These are phyloP conservation scores for Cudoniella acicularis DNA, from an alignment of 495 filamentous ascomycete species.

Conservation along the genomic window DNA sequence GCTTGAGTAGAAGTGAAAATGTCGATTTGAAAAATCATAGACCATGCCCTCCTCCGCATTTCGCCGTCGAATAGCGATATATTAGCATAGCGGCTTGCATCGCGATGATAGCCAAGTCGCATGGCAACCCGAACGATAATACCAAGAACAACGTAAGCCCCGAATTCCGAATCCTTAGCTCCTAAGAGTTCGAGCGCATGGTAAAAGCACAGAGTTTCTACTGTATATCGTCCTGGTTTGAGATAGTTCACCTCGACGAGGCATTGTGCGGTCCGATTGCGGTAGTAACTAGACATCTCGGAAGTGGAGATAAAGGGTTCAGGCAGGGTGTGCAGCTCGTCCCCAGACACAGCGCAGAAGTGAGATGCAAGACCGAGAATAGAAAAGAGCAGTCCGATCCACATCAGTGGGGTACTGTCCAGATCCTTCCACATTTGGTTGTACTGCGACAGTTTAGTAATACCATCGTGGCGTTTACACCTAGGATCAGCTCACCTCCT, in stretches of 20 bases:
- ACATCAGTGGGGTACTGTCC: slow-evolving; percentile 25
- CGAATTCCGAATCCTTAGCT: neutral
- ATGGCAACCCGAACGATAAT: neutral
- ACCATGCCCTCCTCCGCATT: slow-evolving; percentile 30
- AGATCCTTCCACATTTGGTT: slow-evolving; percentile 30
- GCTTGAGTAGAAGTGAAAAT: neutral
- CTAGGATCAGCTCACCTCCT: too few relatives aligned
- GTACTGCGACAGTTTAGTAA: slow-evolving; percentile 24
- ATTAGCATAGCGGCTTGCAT: slow-evolving; percentile 13
- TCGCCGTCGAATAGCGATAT: slow-evolving; percentile 31
- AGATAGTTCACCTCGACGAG: slow-evolving; percentile 12
- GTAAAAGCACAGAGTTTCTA: slow-evolving; percentile 2
- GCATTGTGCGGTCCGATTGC: slow-evolving; percentile 11
- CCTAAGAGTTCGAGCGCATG: neutral
- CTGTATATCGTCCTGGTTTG: slow-evolving; percentile 4
- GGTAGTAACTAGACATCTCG: neutral
- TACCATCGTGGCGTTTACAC: too few relatives aligned
- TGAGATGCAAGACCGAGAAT: slow-evolving; percentile 27
- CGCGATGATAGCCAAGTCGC: slow-evolving; percentile 7
- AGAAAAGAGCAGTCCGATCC: slow-evolving; percentile 31
- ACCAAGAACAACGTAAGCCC: neutral
- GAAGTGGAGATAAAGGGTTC: neutral
- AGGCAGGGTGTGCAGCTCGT: slow-evolving; percentile 5
- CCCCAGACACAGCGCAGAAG: neutral
- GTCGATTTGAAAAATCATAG: slow-evolving; percentile 17